These are phyloP conservation scores for Vigna angularis DNA, from an alignment of 306 rosid species.

Conservation along the genomic window DNA sequence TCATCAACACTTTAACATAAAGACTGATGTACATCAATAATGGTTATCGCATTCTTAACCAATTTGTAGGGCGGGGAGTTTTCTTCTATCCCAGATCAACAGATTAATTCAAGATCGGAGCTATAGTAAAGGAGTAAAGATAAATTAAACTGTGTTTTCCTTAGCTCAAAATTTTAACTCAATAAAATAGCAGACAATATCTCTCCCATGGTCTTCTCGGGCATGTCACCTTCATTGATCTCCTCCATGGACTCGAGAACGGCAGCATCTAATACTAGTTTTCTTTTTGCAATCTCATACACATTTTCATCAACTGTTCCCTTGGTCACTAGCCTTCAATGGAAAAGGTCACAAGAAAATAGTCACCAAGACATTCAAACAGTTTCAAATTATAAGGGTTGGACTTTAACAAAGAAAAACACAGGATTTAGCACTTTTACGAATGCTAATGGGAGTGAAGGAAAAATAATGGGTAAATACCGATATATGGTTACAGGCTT, in stretches of 20 bases:
- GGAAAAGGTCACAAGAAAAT: constrained; percentile 15
- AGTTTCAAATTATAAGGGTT: constrained; percentile 2
- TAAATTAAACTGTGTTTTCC: constrained; percentile 9
- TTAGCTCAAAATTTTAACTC: constrained; percentile 53
- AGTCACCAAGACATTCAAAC: constrained; percentile 6
- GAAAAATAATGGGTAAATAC: constrained; percentile 48
- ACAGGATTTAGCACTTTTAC: constrained; percentile 1
- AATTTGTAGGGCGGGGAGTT: constrained; percentile 19
- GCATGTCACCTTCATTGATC: constrained; percentile 71
- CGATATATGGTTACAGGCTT: constrained; percentile 89
- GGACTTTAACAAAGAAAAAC: background rate
- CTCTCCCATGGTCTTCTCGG: constrained; percentile 99
- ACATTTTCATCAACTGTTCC: constrained; percentile 95
- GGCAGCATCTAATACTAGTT: constrained; percentile 92
- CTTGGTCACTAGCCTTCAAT: constrained; percentile 82
- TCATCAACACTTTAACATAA: constrained; percentile 22
- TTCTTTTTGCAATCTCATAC: constrained; percentile 95
- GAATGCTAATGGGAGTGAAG: constrained; percentile 12
- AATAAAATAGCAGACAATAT: constrained; percentile 84
- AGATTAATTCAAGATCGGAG: constrained; percentile 13
- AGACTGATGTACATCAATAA: constrained; percentile 39
- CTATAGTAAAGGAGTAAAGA: background rate
- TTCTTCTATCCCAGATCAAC: constrained; percentile 30
- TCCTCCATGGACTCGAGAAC: constrained; percentile 86
- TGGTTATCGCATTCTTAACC: constrained; percentile 36